Evolutionary conservation across 306 rosid genomes (phyloP).

Genomic region (Sophora flavescens): DNA sequence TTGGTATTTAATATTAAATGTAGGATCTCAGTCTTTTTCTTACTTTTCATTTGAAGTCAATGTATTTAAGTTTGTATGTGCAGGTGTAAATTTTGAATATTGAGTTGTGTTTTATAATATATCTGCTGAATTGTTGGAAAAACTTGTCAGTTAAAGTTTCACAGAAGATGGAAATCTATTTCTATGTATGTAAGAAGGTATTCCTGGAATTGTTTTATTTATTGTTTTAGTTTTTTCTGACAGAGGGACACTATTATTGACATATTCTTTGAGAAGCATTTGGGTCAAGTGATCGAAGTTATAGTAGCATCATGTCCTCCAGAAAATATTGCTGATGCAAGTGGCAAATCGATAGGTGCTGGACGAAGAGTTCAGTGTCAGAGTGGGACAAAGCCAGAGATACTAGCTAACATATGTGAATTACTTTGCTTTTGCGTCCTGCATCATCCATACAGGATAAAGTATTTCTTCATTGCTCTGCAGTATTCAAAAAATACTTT

Average conservation of each 20-base stretch:
- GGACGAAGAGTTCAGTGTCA: conserved; percentile 56
- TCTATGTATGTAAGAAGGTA: conserved; percentile 36
- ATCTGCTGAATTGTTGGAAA: conserved; percentile 67
- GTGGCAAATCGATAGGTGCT: conserved; percentile 50
- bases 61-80: conserved; percentile 51
- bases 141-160: conserved; percentile 65
- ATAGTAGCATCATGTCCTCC: conserved; percentile 76
- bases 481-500: conserved; percentile 37
- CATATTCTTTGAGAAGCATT: conserved; percentile 91
- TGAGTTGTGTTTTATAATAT: conserved; percentile 63
- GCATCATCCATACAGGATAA: conserved; percentile 95
- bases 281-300: conserved; percentile 82
- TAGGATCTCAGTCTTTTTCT: conserved; percentile 33
- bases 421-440: conserved; percentile 94
- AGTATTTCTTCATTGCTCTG: conserved; percentile 63
- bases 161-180: conserved; percentile 46
- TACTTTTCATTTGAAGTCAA: conserved; percentile 48
- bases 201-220: conserved; percentile 40
- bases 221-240: conserved; percentile 49
- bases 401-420: conserved; percentile 88
- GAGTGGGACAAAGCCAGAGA: conserved; percentile 81
- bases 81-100: conserved; percentile 60
- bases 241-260: conserved; percentile 91
- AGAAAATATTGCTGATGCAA: conserved; percentile 58
- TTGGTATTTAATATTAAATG: conserved; percentile 50